Conservation (phyloP, 1,284 basidiomycete species). For the Boletus smithii region DNA sequence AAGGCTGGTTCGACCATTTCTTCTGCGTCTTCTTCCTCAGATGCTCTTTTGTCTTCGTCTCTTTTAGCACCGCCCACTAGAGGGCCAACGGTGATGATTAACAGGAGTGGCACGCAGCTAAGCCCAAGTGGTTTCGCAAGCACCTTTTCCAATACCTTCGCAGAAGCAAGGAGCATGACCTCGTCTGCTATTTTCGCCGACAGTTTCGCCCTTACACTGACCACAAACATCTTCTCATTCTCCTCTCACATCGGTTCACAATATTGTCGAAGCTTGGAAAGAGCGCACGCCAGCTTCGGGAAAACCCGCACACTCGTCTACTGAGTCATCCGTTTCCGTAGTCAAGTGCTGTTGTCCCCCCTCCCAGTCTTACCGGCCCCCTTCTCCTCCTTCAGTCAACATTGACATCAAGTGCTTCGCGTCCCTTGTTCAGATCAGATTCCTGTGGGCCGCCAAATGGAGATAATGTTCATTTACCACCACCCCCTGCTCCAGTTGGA, state of each 20-base stretch:
- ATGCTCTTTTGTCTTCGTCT: conserved; percentile 36
- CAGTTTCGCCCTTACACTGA: conserved; percentile 42
- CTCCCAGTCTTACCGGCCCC: conserved; percentile 59
- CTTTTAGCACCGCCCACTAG: conserved; percentile 41
- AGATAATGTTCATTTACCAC: conserved; percentile 55
- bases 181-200: conserved; percentile 23
- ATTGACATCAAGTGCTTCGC: conserved; percentile 33
- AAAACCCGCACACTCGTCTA: conserved; percentile 22
- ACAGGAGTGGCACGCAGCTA: conserved; percentile 26
- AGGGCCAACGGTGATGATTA: conserved; percentile 19
- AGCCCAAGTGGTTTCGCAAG: conserved; percentile 35
- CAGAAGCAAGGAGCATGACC: conserved; percentile 25
- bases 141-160: conserved; percentile 35
- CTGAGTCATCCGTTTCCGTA: conserved; percentile 28
- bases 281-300: conserved; percentile 51
- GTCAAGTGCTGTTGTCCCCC: conserved; percentile 62
- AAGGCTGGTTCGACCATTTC: conserved; percentile 36
- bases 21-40: conserved; percentile 21
- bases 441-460: conserved; percentile 53
- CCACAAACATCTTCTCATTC: conserved; percentile 58
- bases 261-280: conserved; percentile 79
- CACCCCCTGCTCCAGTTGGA: conserved; percentile 49
- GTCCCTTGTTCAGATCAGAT: conserved; percentile 61
- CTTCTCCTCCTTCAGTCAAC: conserved; percentile 57
- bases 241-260: conserved; percentile 68